These are phyloP conservation scores for Fusarium fracticaudum DNA, from an alignment of 2,329 filamentous ascomycete species.

Conservation along the genomic window DNA sequence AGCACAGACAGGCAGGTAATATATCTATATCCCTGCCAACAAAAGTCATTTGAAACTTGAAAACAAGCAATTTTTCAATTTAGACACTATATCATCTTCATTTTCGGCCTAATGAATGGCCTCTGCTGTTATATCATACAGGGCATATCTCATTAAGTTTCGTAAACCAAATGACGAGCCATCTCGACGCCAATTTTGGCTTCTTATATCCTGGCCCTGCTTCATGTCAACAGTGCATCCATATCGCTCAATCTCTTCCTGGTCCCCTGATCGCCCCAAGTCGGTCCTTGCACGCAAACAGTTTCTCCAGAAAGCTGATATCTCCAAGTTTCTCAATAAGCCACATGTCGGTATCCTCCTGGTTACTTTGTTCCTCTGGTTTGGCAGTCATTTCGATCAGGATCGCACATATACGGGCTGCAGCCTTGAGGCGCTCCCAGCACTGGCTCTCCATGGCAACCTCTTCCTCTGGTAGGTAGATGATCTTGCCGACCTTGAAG, in stretches of 20 bases:
- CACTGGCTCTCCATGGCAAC: conserved; percentile 33
- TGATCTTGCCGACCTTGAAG: conserved; percentile 36
- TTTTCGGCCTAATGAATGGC: neutral
- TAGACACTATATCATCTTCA: neutral
- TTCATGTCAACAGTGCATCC: neutral
- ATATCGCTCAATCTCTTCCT: neutral
- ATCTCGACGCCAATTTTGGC: neutral
- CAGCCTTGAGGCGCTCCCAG: conserved; percentile 41
- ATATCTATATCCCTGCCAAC: neutral
- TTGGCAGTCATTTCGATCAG: conserved; percentile 39
- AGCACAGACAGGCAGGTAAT: neutral
- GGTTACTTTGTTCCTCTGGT: conserved; percentile 28
- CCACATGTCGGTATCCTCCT: conserved; percentile 37
- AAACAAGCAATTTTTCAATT: neutral
- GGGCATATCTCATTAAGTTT: neutral
- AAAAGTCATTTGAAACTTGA: neutral
- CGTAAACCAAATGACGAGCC: neutral
- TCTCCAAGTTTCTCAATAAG: conserved; percentile 37
- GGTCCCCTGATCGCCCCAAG: neutral
- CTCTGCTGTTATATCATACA: neutral
- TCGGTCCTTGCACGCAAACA: conserved; percentile 9
- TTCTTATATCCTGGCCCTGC: neutral
- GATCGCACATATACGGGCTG: conserved; percentile 40
- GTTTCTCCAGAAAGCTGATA: conserved; percentile 36
- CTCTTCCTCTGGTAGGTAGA: conserved; percentile 45